Base-by-base conservation (phyloP, 129 eudicot genomes). In the Pulicaria dysenterica region DNA sequence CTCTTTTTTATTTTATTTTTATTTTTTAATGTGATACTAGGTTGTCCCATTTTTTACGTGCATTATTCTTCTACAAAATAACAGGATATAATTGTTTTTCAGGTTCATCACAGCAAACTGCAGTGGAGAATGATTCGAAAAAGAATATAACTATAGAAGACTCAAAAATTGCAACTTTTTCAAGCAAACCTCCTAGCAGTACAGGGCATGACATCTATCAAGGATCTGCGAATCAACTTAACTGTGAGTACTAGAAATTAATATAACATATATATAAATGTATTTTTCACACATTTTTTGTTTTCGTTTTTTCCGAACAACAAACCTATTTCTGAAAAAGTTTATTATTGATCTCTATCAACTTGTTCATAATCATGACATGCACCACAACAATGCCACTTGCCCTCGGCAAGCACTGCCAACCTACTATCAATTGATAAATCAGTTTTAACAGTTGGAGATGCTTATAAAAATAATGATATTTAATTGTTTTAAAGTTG, bases 91-190 rank as follows among this genome's bases (percentile, higher is more conserved):
- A 71, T 82, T 64, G 31, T 64, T 70, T 53, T 72, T 77, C 91
- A 95, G 96, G 96, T 24, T 67, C 89, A 74, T 88, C 96, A 41
- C 97, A 88, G 83, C 72, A 80, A 70, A 79, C 69, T 71, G 85
- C 82, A 45, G 83, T 57, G 77, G 74, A 77, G 14, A 77, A 73
- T 15, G 92, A 90, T 67, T 72, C 86, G 54, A 84, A 81, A 70
- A 60, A 80, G 31, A 80, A 65, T 54, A 38, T 87, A 77, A 68
- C 57, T 54, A 75, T 81, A 34, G 83, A 87, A 62, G 90, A 95
- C 56, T 4, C 75, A 53, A 83, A 80, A 72, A 54, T 68, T 63
- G 90, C 85, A 55, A 53, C 84, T 44, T 86, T 82, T 77, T 81
- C 94, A 55, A 77, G 83, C 76, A 81, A 87, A 79, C 77, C 78